Percentiles rank a stretch among this genome's conserved stretches.
These are phyloP conservation scores for Wickerhamiella kurtzmanii DNA, from an alignment of 805 yeast genomes.

Conservation along the genomic window DNA sequence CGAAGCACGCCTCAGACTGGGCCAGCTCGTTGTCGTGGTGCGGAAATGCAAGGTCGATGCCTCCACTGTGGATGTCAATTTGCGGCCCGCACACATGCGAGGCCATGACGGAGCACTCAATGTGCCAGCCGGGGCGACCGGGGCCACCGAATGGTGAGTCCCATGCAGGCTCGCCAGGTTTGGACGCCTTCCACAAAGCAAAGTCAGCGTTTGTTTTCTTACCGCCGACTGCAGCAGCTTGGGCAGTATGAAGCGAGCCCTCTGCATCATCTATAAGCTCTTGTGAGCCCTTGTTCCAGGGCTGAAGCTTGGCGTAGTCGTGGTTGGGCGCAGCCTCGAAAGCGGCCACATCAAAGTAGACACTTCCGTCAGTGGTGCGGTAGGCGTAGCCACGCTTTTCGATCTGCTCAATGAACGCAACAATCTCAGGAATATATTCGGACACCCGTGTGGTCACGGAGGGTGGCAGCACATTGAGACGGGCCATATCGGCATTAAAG, in stretches of 20 bases:
- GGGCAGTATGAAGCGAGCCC: slow-evolving; percentile 53
- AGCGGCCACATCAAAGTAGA: slow-evolving; percentile 80
- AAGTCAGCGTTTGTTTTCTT: slow-evolving; percentile 74
- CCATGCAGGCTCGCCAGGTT: slow-evolving; percentile 97
- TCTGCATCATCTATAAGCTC: slow-evolving; percentile 88
- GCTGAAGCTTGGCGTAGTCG: slow-evolving; percentile 89
- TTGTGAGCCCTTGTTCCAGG: slow-evolving; percentile 89
- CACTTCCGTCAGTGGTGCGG: slow-evolving; percentile 74
- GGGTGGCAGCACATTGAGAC: slow-evolving; percentile 73
- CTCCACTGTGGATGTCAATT: slow-evolving; percentile 95
- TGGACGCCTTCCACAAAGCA: slow-evolving; percentile 92
- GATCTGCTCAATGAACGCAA: slow-evolving; percentile 61
- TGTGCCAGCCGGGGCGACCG: slow-evolving; percentile 99
- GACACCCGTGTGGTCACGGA: slow-evolving; percentile 85
- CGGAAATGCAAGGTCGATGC: slow-evolving; percentile 94
- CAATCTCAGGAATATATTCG: slow-evolving; percentile 88
- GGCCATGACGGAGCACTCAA: slow-evolving; percentile 98
- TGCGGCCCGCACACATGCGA: slow-evolving; percentile 67
- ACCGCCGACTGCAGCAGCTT: slow-evolving; percentile 28
- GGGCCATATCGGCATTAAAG: slow-evolving; percentile 74
- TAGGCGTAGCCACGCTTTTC: slow-evolving; percentile 75
- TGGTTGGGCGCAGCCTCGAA: slow-evolving; percentile 65
- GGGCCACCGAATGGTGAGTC: slow-evolving; percentile 79
- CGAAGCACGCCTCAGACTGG: slow-evolving; percentile 86
- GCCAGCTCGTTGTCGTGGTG: slow-evolving; percentile 98